Evolutionary conservation across 2,329 filamentous ascomycete genomes (phyloP).

Genomic region (Leptographium flavum): DNA sequence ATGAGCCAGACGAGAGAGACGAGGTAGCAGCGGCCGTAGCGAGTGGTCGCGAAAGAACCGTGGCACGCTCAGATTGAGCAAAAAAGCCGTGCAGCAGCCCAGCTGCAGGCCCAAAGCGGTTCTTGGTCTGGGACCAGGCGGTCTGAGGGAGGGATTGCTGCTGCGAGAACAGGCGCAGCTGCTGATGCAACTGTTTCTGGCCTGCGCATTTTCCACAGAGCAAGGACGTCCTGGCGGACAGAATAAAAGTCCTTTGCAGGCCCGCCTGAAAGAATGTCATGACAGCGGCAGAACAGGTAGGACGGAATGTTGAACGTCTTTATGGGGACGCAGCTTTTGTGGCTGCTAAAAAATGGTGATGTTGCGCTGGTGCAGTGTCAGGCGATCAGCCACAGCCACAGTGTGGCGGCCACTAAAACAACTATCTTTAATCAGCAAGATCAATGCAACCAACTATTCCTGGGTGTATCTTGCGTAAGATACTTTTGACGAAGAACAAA

Average conservation of each 20-base stretch:
- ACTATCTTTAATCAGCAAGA: not conserved
- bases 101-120: not conserved
- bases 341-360: not conserved
- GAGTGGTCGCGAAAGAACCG: conserved; percentile 8
- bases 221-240: conserved; percentile 20
- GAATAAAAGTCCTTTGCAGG: conserved; percentile 14
- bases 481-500: too few relatives aligned
- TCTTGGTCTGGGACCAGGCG: too few relatives aligned
- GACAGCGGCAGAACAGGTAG: not conserved
- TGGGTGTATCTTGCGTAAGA: too few relatives aligned
- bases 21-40: conserved; percentile 4
- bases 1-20: not conserved
- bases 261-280: conserved; percentile 18
- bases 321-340: not conserved
- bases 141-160: not conserved
- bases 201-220: conserved; percentile 35
- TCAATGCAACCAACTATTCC: too few relatives aligned
- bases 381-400: not conserved
- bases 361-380: too few relatives aligned
- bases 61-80: conserved; percentile 7
- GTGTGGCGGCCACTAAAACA: not conserved
- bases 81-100: not conserved
- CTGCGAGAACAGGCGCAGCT: not conserved
- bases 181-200: conserved; percentile 11
- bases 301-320: not conserved